Evolutionary conservation across 2,329 filamentous ascomycete genomes (phyloP), one percentile per base, ranked within the genome.

Genomic region (Tolypocladium nubicola): DNA sequence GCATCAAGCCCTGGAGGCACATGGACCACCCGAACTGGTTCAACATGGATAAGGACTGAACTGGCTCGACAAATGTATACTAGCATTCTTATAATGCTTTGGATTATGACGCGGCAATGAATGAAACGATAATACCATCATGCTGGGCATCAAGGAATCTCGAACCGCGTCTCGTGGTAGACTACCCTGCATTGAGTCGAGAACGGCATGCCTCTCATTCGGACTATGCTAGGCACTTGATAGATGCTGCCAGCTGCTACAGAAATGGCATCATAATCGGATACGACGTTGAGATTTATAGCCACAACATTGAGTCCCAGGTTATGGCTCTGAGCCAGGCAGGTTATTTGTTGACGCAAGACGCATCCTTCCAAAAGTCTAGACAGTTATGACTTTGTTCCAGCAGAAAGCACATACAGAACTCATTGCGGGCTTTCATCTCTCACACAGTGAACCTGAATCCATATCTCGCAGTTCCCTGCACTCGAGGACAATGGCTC

Each of bases 21-120:
- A 77, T 74, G 56, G 80, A 86, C 40, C 75, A 86, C 57, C 81
- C 84, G 2, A 75, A 82, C 60, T 87, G 83, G 82, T 76, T 79
- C 59, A 69, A 62, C 52, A 61, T 69, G 61, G 69, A 72, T 21
- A 63, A 62, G 53, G 65, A 68, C 56, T 61, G 49, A 59, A 21
- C 30, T 33, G 19, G 14, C 4, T 49, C 33, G 13, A 19, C 41
- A 30, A 49, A n/a, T 54, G 26, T 54, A n/a, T 16, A 11, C 19
- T 14, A n/a, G 21, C 13, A 39, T 39, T 39, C 14, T 39, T 39
- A 39, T 6, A 35, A 35, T 37, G 30, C 19, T 21, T 37, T 21
- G 30, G 47, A 35, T n/a, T 21, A 19, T 52, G n/a, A 52, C 47
- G 47, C 47, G 30, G 30, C 47, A n/a, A 52, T 52, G 47, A 52